These are phyloP conservation scores for Colletotrichum sp. DNA, from an alignment of 2,329 filamentous ascomycete genomes.

Conservation along the genomic window DNA sequence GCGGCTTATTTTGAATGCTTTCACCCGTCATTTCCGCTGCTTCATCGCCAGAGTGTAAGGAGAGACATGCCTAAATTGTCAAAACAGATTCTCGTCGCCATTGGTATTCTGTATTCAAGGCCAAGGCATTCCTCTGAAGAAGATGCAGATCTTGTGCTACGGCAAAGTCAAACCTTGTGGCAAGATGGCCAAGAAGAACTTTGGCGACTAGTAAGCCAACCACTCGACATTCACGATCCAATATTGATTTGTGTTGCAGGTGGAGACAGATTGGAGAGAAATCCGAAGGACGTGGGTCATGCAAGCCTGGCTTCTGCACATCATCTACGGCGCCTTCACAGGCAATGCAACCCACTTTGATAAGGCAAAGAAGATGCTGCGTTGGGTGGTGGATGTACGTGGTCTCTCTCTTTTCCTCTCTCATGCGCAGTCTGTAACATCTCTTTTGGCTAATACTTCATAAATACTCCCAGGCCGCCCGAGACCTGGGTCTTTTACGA, in stretches of 20 bases:
- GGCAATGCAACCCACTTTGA: conserved; percentile 27
- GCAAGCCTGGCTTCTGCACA: conserved; percentile 33
- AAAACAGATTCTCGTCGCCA: conserved; percentile 21
- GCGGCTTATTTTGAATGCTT: conserved; percentile 26
- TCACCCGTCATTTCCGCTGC: conserved; percentile 25
- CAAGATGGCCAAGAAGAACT: conserved; percentile 19
- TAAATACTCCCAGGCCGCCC: conserved; percentile 19
- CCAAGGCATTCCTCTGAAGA: conserved; percentile 11
- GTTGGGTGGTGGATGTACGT: conserved; percentile 30
- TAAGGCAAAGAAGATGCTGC: conserved; percentile 30
- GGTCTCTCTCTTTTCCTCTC: not conserved
- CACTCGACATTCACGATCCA: not conserved
- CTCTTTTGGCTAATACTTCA: too few relatives aligned
- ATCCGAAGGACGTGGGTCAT: conserved; percentile 29
- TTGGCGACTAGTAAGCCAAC: not conserved
- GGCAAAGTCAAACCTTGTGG: conserved; percentile 23
- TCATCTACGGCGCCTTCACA: conserved; percentile 33
- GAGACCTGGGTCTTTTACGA: conserved; percentile 29
- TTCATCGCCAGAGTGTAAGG: conserved; percentile 23
- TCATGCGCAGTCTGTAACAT: not conserved
- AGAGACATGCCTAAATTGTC: conserved; percentile 1
- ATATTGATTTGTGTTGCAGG: conserved; percentile 15
- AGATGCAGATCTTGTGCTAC: not conserved
- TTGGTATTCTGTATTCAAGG: conserved; percentile 23
- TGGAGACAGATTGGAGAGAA: conserved; percentile 25